Percentiles rank a stretch among this genome's conserved stretches.
Conservation (phyloP, 345 rosid species). For the Eucalyptus pauciflora region DNA sequence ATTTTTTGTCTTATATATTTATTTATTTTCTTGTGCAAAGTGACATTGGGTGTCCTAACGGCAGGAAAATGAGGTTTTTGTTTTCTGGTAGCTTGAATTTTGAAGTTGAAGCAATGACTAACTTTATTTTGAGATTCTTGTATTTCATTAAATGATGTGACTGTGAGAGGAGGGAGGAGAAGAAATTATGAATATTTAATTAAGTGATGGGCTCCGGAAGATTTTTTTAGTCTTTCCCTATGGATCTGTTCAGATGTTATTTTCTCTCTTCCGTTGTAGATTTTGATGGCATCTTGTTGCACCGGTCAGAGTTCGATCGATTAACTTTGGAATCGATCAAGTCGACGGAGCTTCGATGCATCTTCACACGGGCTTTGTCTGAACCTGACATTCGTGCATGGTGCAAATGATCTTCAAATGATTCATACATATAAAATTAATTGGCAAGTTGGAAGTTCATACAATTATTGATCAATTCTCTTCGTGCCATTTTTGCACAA, state of each 20-base stretch:
- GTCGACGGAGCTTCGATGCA: not conserved
- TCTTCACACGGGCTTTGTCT: not conserved
- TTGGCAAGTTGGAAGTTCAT: not conserved
- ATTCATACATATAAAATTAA: not conserved
- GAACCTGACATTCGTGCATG: not conserved
- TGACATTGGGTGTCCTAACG: not conserved
- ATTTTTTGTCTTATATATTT: not conserved
- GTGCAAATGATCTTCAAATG: not conserved
- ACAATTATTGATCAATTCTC: not conserved
- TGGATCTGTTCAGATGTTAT: not conserved
- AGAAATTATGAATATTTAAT: not conserved
- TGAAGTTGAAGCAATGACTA: not conserved
- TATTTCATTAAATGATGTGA: not conserved
- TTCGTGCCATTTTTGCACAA: not conserved
- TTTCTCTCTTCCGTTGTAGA: not conserved
- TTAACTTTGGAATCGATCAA: not conserved
- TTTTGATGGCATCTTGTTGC: not conserved
- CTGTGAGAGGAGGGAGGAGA: not conserved
- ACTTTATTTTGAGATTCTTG: not conserved
- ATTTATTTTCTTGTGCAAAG: not conserved
- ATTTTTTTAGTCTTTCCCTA: not conserved
- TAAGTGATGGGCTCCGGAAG: not conserved
- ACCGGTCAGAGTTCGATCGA: not conserved
- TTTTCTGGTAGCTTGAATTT: not conserved
- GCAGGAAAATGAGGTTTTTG: not conserved